Base-by-base conservation (phyloP, 148 eudicot genomes). In the Polygonum maritimum region DNA sequence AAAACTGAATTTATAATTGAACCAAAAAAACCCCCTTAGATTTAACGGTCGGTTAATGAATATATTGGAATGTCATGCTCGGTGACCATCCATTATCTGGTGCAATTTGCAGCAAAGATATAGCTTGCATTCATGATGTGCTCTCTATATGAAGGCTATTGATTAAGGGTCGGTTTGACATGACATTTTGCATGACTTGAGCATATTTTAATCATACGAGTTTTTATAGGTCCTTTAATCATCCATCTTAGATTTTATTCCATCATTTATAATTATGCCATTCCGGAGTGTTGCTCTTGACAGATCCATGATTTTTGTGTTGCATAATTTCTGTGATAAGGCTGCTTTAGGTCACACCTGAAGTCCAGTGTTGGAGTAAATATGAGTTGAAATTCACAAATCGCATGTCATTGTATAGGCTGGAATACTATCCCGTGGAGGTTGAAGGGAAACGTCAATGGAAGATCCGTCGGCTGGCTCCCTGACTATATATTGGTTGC, bases 391-490 rank as follows among this genome's bases (percentile, higher is more conserved):
- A 41, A 38, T 44, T 48, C 4, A 41, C 14, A 60, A 41, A 21
- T 49, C 31, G 0, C 31, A 12, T 55, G 33, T 22, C 4, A 15
- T 15, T 14, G 65, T 69, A 47, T 84, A 95, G 99, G 94, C 74
- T 95, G 79, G 83, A 81, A 36, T 92, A 95, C 80, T 62, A 84
- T 70, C 90, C 92, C 21, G 75, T 78, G 45, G 85, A 76, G 47
- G 40, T 77, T 69, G 90, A 89, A 74, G 91, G 90, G 80, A 84
- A 58, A 79, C 71, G 48, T 41, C 71, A 41, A 41, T 92, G 97
- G 95, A 89, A 81, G 79, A 83, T 92, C 78, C 86, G 83, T 48
- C 88, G 95, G 52, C 81, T 92, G 92, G 89, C 95, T 76, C 97
- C 97, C 14, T 92, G 95, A 92, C 89, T 92, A 78, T 26, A 78